Percentiles rank a stretch among this genome's conserved stretches.
phyloP scores from a whole-genome alignment of 768 basidiomycete genomes.

The Gloeostereum incarnatum region DNA sequence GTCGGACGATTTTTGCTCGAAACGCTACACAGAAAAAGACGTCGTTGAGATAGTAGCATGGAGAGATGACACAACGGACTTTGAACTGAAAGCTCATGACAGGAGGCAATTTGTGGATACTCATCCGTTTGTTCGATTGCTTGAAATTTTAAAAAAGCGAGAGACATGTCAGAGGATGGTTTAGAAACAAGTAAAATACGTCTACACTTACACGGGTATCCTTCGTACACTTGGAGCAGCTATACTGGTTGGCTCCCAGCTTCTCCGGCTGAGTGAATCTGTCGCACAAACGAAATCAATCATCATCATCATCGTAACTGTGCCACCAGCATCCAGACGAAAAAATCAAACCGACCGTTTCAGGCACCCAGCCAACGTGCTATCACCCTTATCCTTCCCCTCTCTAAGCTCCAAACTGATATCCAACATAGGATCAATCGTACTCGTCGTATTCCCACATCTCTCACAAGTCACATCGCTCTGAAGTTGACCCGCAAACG shows the following conservation, averaged over 20 bases:
- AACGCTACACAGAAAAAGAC: slow-evolving; percentile 52
- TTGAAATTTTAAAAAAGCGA: slow-evolving; percentile 16
- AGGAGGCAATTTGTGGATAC: slow-evolving; percentile 77
- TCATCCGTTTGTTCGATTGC: slow-evolving; percentile 80
- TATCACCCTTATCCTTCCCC: slow-evolving; percentile 49
- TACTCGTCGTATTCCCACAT: slow-evolving; percentile 71
- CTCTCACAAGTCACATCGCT: slow-evolving; percentile 86
- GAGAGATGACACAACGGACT: slow-evolving; percentile 27
- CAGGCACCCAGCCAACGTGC: slow-evolving; percentile 70
- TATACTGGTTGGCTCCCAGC: slow-evolving; percentile 74
- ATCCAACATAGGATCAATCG: slow-evolving; percentile 85
- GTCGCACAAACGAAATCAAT: slow-evolving; percentile 7
- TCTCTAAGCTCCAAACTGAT: slow-evolving; percentile 83
- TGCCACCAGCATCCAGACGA: not conserved
- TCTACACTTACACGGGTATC: slow-evolving; percentile 42
- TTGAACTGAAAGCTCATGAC: slow-evolving; percentile 95
- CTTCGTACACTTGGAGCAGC: slow-evolving; percentile 75
- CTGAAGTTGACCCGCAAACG: slow-evolving; percentile 80
- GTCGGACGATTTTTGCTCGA: slow-evolving; percentile 77
- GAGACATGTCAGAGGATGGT: slow-evolving; percentile 3
- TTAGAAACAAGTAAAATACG: slow-evolving; percentile 1
- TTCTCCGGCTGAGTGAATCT: slow-evolving; percentile 87
- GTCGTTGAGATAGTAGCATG: not conserved
- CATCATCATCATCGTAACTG: not conserved
- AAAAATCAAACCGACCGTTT: slow-evolving; percentile 37